Evolutionary conservation across 2,329 filamentous ascomycete genomes (phyloP), one percentile per base, ranked within the genome.

Genomic region (Drechmeria coniospora): DNA sequence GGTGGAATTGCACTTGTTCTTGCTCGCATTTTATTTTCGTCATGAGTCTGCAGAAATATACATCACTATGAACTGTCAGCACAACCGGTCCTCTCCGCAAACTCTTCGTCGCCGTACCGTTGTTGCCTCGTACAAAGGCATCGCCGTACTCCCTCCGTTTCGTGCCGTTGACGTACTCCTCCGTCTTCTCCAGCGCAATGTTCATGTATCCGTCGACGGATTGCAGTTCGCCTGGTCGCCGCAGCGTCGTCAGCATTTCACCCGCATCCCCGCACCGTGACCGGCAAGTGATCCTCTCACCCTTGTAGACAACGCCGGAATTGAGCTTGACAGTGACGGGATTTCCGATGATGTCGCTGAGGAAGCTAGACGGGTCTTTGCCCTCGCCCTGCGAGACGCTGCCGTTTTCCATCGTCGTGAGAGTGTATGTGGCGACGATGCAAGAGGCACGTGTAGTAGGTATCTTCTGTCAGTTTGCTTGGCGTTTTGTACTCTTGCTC

Each of bases 141-240:
- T 95, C 87, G 6, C 87, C 87, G 50, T 93, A 94, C 30, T 71
- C 79, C 44, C 81, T 70, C 44, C 79, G 70, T 56, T 87, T 73
- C 38, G 74, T 70, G 23, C 86, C 87, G 47, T 92, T 79, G 41
- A 94, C 79, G 43, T 77, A 84, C 57, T 98, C 90, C 39, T 82
- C 77, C 13, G 84, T 92, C 59, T 93, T 90, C 56, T 98, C 90
- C 17, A 98, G 70, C 9, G 90, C 87, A 51, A 98, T 94, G 59
- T 98, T 98, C 90, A 98, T 98, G 59, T 95, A 98, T 28, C 90
- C 90, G 54, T 98, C 90, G 27, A 98, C 87, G 1, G 86, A 93
- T 52, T 95, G 86, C 21, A 95, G 68, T 51, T 94, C 84, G 42
- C 90, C 87, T 94, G 36, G 12, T 19, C 4, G 18, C 12, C 16